These are phyloP conservation scores for Mucuna pruriens DNA, from an alignment of 306 rosid genomes.

Conservation along the genomic window DNA sequence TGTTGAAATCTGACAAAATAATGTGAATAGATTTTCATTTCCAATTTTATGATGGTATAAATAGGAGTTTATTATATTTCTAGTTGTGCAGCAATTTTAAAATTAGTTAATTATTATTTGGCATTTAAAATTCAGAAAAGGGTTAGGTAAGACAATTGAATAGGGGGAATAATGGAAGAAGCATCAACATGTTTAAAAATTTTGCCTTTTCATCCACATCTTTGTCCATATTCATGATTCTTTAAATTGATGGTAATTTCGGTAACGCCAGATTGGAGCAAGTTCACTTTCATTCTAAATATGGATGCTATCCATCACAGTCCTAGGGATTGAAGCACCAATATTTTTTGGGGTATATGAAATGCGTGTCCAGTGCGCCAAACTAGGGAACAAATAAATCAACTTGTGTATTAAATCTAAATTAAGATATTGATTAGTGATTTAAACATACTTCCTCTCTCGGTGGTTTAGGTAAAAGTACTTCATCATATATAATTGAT, in stretches of 20 bases:
- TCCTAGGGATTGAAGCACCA: constrained; percentile 16
- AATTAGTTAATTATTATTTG: not conserved
- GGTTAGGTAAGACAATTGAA: constrained; percentile 28
- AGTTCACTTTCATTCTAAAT: constrained; percentile 26
- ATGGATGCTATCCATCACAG: constrained; percentile 11
- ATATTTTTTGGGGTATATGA: not conserved
- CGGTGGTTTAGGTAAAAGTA: constrained; percentile 28
- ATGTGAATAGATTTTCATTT: not conserved
- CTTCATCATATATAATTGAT: constrained; percentile 10
- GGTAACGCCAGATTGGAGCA: constrained; percentile 31
- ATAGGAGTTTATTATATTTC: not conserved
- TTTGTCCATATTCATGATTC: not conserved
- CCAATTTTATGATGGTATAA: not conserved
- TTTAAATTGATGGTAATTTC: constrained; percentile 19
- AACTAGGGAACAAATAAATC: constrained; percentile 35
- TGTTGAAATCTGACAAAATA: not conserved
- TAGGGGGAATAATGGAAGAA: constrained; percentile 3
- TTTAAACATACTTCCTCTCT: constrained; percentile 26
- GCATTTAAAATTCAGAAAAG: not conserved
- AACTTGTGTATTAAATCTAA: constrained; percentile 34
- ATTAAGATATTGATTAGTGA: constrained; percentile 22
- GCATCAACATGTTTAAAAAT: constrained; percentile 21
- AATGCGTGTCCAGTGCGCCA: constrained; percentile 37
- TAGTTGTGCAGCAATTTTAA: not conserved
- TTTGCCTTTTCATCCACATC: not conserved